Percentiles rank a stretch among this genome's conserved stretches.
These are phyloP conservation scores for Trichoderma sp. DNA, from an alignment of 2,329 filamentous ascomycete genomes.

Conservation along the genomic window DNA sequence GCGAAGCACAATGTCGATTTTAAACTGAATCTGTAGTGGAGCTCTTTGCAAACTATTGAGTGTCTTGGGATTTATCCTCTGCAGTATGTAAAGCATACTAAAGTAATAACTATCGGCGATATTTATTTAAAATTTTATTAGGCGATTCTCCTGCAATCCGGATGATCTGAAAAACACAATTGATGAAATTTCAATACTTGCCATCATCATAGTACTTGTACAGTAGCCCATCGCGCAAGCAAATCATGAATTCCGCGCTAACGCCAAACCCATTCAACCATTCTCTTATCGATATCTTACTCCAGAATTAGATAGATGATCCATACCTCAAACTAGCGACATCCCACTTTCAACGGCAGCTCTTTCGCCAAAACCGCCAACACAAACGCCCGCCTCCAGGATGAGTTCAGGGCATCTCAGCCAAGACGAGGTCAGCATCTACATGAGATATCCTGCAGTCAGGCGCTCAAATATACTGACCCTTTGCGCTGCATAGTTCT, in stretches of 20 bases:
- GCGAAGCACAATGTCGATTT: neutral
- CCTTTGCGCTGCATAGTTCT: conserved; percentile 62
- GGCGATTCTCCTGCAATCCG: neutral
- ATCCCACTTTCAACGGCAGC: conserved; percentile 24
- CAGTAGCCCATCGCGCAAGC: neutral
- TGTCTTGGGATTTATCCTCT: neutral
- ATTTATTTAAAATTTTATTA: neutral
- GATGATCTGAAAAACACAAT: neutral
- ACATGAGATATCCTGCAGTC: neutral
- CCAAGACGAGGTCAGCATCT: conserved; percentile 47
- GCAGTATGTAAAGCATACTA: neutral
- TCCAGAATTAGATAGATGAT: neutral
- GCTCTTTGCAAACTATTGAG: neutral
- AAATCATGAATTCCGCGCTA: neutral
- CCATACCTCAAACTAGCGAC: conserved; percentile 4
- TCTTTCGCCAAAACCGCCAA: neutral
- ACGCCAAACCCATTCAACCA: neutral
- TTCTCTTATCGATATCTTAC: conserved; percentile 22
- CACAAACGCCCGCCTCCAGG: neutral
- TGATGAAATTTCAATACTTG: neutral
- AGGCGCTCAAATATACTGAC: neutral
- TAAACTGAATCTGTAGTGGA: neutral
- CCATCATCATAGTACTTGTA: neutral
- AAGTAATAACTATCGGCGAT: too few relatives aligned
- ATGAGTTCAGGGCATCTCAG: conserved; percentile 35